Evolutionary conservation across 257 asterid species (phyloP).

Genomic region (Verbascum thapsus): DNA sequence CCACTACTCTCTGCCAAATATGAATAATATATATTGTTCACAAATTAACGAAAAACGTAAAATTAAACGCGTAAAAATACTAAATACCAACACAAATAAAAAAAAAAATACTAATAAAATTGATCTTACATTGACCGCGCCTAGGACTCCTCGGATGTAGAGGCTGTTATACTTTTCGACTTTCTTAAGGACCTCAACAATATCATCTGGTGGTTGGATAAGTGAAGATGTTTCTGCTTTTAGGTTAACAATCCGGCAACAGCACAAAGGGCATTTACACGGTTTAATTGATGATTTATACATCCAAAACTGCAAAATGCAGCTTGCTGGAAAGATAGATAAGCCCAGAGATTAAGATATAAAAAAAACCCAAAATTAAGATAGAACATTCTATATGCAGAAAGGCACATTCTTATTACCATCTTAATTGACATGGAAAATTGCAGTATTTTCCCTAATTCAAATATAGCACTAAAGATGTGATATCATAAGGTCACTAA

Average conservation of each 20-base stretch:
- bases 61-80: background rate
- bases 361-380: background rate
- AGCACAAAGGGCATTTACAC: constrained; percentile 73
- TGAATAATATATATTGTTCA: background rate
- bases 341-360: background rate
- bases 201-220: constrained; percentile 37
- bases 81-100: background rate
- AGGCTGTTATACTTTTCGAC: constrained; percentile 57
- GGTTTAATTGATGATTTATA: constrained; percentile 47
- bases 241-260: constrained; percentile 47
- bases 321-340: constrained; percentile 39
- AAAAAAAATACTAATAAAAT: background rate
- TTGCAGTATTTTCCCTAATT: too few relatives aligned
- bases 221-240: constrained; percentile 41
- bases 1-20: constrained; percentile 48
- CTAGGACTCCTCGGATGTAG: constrained; percentile 42
- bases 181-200: constrained; percentile 37
- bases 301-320: constrained; percentile 65
- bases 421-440: too few relatives aligned
- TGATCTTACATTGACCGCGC: constrained; percentile 44
- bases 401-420: background rate
- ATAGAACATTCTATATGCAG: background rate
- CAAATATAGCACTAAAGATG: too few relatives aligned
- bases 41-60: background rate
- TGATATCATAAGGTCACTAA: too few relatives aligned